Evolutionary conservation across 495 filamentous ascomycete species (phyloP).

Genomic region (Chlorociboria aeruginascens): DNA sequence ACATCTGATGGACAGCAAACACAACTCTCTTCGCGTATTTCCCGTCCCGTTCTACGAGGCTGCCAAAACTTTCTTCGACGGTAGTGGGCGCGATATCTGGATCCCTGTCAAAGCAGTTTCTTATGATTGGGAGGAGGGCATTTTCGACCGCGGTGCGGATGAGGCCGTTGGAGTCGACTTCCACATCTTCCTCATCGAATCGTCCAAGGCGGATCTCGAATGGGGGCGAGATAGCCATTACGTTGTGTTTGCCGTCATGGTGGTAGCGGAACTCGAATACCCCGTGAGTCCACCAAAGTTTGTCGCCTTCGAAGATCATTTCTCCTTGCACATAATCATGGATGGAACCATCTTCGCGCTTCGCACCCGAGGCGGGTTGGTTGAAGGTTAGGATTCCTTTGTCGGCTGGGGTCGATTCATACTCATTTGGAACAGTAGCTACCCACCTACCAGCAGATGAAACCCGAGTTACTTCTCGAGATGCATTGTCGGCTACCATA

Average conservation of each 20-base stretch:
- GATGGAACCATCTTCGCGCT: constrained; percentile 35
- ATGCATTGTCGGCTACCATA: constrained; percentile 84
- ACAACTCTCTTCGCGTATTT: constrained; percentile 85
- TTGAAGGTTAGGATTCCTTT: constrained; percentile 68
- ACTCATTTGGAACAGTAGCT: constrained; percentile 62
- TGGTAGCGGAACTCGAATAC: constrained; percentile 96
- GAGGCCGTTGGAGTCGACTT: constrained; percentile 35
- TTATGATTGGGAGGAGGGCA: constrained; percentile 67
- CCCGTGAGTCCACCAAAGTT: constrained; percentile 92
- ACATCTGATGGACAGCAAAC: constrained; percentile 94
- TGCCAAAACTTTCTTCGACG: constrained; percentile 71
- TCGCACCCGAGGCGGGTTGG: constrained; percentile 29
- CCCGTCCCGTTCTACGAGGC: constrained; percentile 67
- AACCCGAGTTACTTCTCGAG: constrained; percentile 69
- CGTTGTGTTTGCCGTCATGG: constrained; percentile 84
- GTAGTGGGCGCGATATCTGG: constrained; percentile 80
- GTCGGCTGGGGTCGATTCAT: constrained; percentile 65
- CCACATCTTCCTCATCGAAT: constrained; percentile 57
- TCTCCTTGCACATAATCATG: constrained; percentile 54
- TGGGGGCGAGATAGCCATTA: constrained; percentile 90
- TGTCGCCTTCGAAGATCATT: constrained; percentile 81
- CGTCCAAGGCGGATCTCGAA: constrained; percentile 79
- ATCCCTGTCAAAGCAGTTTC: constrained; percentile 86
- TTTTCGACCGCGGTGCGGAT: constrained; percentile 53
- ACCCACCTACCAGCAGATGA: constrained; percentile 87